phyloP scores from a whole-genome alignment of 2,329 filamentous ascomycete genomes.

The Teratosphaeria nubilosa region DNA sequence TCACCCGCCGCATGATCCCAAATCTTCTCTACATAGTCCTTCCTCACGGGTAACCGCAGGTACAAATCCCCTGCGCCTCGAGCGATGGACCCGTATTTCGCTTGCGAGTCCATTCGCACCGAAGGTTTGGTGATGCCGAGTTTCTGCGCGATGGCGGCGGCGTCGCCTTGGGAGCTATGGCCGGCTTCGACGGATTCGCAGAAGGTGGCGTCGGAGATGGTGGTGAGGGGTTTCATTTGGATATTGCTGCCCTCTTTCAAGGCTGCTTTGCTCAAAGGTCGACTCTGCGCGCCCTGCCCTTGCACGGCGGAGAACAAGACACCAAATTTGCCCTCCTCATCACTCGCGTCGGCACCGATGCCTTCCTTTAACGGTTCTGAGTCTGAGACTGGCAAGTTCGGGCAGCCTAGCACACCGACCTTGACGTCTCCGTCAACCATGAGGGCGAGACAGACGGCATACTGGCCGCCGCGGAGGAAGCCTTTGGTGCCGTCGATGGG shows the following conservation, averaged over 20 bases:
- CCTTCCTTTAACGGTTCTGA: constrained; percentile 57
- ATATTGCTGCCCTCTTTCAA: constrained; percentile 54
- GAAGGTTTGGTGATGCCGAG: constrained; percentile 82
- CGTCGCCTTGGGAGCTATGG: constrained; percentile 82
- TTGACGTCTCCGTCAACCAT: constrained; percentile 90
- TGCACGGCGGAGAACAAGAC: constrained; percentile 79
- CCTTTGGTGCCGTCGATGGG: constrained; percentile 98
- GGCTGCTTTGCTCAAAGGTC: constrained; percentile 52
- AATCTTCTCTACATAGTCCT: constrained; percentile 95
- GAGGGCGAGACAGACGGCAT: constrained; percentile 85
- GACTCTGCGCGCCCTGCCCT: constrained; percentile 70
- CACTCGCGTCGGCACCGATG: constrained; percentile 63
- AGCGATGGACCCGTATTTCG: constrained; percentile 94
- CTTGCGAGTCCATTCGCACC: constrained; percentile 94
- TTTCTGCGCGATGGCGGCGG: constrained; percentile 70
- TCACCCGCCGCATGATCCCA: constrained; percentile 98
- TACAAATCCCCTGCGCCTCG: constrained; percentile 92
- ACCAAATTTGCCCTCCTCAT: constrained; percentile 60
- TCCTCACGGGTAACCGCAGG: constrained; percentile 73
- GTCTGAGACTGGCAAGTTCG: constrained; percentile 87
- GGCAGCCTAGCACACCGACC: constrained; percentile 88
- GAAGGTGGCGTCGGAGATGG: constrained; percentile 75
- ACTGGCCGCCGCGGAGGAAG: constrained; percentile 91
- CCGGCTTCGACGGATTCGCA: constrained; percentile 93
- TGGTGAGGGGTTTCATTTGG: constrained; percentile 64